phyloP scores from a whole-genome alignment of 345 rosid species.

The Gossypium longicalyx region DNA sequence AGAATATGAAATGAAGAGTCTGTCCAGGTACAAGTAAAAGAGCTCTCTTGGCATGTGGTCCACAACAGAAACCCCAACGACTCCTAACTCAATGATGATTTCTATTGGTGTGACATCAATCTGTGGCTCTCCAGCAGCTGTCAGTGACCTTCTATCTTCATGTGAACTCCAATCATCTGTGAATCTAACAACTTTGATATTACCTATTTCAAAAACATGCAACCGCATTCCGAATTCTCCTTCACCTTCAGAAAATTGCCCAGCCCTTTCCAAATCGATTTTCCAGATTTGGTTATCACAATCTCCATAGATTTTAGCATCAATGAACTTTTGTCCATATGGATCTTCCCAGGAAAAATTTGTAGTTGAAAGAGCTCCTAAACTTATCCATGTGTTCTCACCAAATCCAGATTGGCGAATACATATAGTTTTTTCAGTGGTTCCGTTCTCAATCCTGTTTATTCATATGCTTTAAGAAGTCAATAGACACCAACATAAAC shows the following conservation, averaged over 20 bases:
- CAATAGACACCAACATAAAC: constrained; percentile 16
- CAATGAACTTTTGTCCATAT: constrained; percentile 75
- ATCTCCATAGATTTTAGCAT: constrained; percentile 53
- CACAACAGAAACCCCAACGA: constrained; percentile 78
- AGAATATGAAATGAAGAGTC: constrained; percentile 75
- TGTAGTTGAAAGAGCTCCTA: constrained; percentile 67
- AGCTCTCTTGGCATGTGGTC: constrained; percentile 90
- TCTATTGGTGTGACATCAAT: constrained; percentile 50
- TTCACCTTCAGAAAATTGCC: constrained; percentile 36
- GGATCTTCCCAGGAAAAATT: constrained; percentile 95
- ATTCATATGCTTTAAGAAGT: constrained; percentile 13
- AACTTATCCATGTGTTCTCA: constrained; percentile 66
- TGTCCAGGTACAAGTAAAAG: constrained; percentile 67
- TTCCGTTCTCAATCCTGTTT: constrained; percentile 88
- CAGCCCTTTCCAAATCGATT: constrained; percentile 61
- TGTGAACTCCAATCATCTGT: constrained; percentile 37
- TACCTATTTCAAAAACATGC: constrained; percentile 62
- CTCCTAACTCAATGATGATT: constrained; percentile 82
- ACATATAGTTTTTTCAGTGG: constrained; percentile 46
- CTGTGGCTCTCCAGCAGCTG: constrained; percentile 40
- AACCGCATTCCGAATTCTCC: constrained; percentile 52
- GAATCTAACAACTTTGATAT: constrained; percentile 67
- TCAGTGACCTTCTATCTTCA: constrained; percentile 37
- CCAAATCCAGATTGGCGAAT: constrained; percentile 87
- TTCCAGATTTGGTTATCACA: constrained; percentile 37